These are phyloP conservation scores for Solanum piurae DNA, from an alignment of 257 asterid species.

Conservation along the genomic window DNA sequence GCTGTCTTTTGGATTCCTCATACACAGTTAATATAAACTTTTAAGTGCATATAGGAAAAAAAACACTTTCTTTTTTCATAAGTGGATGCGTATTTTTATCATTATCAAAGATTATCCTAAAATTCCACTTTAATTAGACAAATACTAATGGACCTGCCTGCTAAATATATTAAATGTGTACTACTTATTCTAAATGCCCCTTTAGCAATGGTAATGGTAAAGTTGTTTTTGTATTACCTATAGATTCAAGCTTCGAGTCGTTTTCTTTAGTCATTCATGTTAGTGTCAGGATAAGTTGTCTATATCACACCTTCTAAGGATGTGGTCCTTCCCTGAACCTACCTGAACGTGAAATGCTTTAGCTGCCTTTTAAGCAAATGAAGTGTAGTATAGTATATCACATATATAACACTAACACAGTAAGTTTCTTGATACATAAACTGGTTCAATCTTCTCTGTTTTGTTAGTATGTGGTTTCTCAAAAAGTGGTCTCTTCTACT, in stretches of 20 bases:
- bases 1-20: background rate
- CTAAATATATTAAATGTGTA: background rate
- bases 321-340: background rate
- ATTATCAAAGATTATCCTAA: background rate
- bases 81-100: background rate
- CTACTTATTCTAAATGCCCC: background rate
- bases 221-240: background rate
- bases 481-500: background rate
- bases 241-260: too few species aligned
- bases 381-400: background rate
- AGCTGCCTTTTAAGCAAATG: background rate
- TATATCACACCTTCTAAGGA: background rate
- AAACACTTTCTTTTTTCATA: background rate
- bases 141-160: background rate
- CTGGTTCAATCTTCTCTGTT: background rate
- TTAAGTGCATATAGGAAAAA: background rate
- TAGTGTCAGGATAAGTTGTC: background rate
- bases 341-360: rapidly evolving
- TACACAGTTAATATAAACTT: background rate
- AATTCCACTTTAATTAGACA: background rate
- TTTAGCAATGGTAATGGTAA: background rate
- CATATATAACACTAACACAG: background rate
- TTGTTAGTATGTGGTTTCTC: background rate
- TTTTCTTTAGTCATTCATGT: background rate
- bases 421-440: background rate